Evolutionary conservation across 1,284 basidiomycete species (phyloP).

Genomic region (Trichosporon coremiiforme): DNA sequence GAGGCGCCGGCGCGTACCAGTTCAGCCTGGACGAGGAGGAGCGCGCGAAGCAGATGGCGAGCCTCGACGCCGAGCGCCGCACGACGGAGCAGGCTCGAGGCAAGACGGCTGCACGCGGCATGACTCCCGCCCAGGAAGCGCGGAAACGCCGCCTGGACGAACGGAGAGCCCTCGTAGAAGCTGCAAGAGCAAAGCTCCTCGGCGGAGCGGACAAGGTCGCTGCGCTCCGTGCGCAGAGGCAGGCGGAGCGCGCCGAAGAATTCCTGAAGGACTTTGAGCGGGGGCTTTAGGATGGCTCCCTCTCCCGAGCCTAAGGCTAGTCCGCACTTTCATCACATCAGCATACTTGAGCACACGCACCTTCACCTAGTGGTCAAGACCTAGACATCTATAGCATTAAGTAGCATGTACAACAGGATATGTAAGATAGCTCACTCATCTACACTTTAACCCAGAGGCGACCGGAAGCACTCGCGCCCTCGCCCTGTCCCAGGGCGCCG

Average conservation of each 20-base stretch:
- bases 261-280: constrained; percentile 43
- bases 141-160: constrained; percentile 82
- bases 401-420: constrained; percentile 25
- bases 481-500: constrained; percentile 39
- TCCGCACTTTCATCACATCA: no score
- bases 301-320: not conserved
- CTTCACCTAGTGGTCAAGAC: no score
- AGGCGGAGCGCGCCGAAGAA: constrained; percentile 42
- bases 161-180: constrained; percentile 70
- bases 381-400: constrained; percentile 13
- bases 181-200: constrained; percentile 70
- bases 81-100: constrained; percentile 71
- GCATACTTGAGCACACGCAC: no score
- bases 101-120: constrained; percentile 42
- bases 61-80: constrained; percentile 65
- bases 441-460: constrained; percentile 35
- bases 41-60: constrained; percentile 74
- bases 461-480: constrained; percentile 28
- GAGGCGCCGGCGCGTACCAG: constrained; percentile 82
- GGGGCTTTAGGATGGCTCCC: constrained; percentile 32
- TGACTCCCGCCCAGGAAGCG: constrained; percentile 64
- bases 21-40: constrained; percentile 80
- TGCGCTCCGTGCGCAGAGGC: constrained; percentile 28
- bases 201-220: constrained; percentile 49
- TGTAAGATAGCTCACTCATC: constrained; percentile 9